phyloP scores from a whole-genome alignment of 2,329 filamentous ascomycete genomes.

The Stenocarpella maydis region DNA sequence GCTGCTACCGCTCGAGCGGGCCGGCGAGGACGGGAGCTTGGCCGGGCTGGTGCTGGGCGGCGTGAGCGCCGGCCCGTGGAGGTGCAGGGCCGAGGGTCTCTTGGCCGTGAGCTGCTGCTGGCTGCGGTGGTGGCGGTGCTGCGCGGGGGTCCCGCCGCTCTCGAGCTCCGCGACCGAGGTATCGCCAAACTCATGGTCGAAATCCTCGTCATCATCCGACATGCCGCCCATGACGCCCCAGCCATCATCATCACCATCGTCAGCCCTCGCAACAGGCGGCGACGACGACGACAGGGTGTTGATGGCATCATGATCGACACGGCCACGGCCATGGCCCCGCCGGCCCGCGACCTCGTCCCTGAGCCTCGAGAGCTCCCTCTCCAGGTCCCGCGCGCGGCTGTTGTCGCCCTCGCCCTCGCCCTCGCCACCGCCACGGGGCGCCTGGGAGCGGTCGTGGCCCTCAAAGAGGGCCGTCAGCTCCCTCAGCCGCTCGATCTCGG shows the following conservation, averaged over 20 bases:
- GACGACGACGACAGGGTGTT: neutral
- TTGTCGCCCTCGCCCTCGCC: neutral
- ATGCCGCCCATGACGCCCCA: conserved; percentile 28
- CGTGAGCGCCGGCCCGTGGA: conserved; percentile 18
- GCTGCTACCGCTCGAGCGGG: neutral
- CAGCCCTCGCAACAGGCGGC: neutral
- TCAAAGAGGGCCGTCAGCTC: conserved; percentile 21
- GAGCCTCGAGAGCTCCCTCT: conserved; percentile 15
- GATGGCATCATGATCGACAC: neutral
- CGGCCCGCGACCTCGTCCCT: conserved; percentile 1
- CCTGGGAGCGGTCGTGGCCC: neutral
- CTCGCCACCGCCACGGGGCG: neutral
- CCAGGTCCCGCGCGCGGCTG: conserved; percentile 22
- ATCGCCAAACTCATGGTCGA: conserved; percentile 1
- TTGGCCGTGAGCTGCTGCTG: neutral
- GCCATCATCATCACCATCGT: conserved; percentile 5
- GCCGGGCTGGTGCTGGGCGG: conserved; percentile 33
- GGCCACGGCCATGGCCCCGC: neutral
- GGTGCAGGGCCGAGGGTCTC: neutral
- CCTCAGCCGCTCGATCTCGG: conserved; percentile 60
- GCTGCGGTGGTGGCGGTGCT: neutral
- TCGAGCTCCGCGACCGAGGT: conserved; percentile 19
- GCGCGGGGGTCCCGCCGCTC: neutral
- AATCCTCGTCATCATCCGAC: conserved; percentile 16
- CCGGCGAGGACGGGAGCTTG: conserved; percentile 10